These are phyloP conservation scores for Conticribra guillardii DNA, from an alignment of 108 stramenopile genomes.

Conservation along the genomic window DNA sequence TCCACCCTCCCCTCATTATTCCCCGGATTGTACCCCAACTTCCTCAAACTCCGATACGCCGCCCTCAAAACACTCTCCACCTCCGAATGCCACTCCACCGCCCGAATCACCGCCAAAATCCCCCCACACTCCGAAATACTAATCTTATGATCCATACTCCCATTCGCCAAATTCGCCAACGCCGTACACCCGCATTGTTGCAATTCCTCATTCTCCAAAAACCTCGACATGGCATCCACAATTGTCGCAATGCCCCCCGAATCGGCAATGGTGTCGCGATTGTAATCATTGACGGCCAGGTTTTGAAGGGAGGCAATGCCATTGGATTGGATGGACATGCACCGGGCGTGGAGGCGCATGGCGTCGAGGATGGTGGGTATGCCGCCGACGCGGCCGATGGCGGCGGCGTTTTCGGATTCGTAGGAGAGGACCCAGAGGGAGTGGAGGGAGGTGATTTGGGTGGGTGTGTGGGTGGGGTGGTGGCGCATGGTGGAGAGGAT, in stretches of 20 bases:
- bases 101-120: neutral
- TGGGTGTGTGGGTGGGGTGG: slow-evolving; percentile 6
- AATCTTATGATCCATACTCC: neutral
- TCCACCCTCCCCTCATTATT: neutral
- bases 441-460: slow-evolving; percentile 21
- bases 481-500: slow-evolving; percentile 19
- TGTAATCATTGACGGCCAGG: slow-evolving; percentile 19
- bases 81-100: neutral
- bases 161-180: neutral
- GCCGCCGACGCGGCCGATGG: slow-evolving; percentile 34
- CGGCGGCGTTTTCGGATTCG: slow-evolving; percentile 25
- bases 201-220: neutral
- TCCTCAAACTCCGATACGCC: neutral
- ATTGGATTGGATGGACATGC: too few species aligned
- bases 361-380: slow-evolving; percentile 27
- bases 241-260: slow-evolving; percentile 12
- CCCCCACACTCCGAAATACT: neutral
- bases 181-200: neutral
- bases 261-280: slow-evolving; percentile 18
- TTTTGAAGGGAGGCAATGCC: slow-evolving; percentile 36
- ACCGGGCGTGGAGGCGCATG: too few species aligned
- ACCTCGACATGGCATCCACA: slow-evolving; percentile 13
- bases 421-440: slow-evolving; percentile 41
- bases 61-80: neutral
- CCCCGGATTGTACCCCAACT: neutral